Conservation (phyloP, 2,329 filamentous ascomycete species). For the Clarireedia monteithiana region DNA sequence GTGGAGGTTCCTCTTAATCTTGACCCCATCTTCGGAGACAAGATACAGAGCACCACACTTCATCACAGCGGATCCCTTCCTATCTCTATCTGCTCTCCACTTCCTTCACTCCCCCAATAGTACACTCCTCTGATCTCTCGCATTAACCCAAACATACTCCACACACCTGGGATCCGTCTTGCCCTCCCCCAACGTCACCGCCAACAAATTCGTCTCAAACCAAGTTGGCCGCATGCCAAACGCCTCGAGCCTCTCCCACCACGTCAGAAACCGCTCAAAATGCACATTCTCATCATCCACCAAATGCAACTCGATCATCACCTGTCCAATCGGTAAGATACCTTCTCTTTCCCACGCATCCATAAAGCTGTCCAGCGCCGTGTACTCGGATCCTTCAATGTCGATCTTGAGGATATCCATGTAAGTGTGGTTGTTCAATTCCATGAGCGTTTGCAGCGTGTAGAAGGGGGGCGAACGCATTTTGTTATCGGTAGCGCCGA, state of each 20-base stretch:
- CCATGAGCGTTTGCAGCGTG: slow-evolving; percentile 33
- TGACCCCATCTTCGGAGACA: too few species aligned
- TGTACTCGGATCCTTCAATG: slow-evolving; percentile 33
- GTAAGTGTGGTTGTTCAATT: slow-evolving; percentile 32
- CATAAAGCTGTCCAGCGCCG: slow-evolving; percentile 25
- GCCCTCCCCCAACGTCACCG: slow-evolving; percentile 18
- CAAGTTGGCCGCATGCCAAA: slow-evolving; percentile 26
- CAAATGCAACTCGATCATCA: slow-evolving; percentile 26
- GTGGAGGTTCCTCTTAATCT: too few species aligned
- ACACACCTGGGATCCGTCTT: slow-evolving; percentile 25
- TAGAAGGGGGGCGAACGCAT: slow-evolving; percentile 28
- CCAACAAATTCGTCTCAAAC: slow-evolving; percentile 26
- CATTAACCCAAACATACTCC: slow-evolving; percentile 26
- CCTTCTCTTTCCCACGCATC: slow-evolving; percentile 15
- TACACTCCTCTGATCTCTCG: slow-evolving; percentile 20
- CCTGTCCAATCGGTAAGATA: slow-evolving; percentile 21
- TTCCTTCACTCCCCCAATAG: slow-evolving; percentile 15
- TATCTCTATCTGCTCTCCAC: background rate
- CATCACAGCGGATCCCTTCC: too few species aligned
- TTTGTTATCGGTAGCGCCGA: slow-evolving; percentile 27
- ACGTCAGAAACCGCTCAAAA: slow-evolving; percentile 21
- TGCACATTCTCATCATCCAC: slow-evolving; percentile 17
- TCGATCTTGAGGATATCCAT: slow-evolving; percentile 37
- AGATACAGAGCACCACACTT: too few species aligned
- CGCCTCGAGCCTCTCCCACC: slow-evolving; percentile 28